These are phyloP conservation scores for Phialocephala subalpina DNA, from an alignment of 2,329 filamentous ascomycete species.

Conservation along the genomic window DNA sequence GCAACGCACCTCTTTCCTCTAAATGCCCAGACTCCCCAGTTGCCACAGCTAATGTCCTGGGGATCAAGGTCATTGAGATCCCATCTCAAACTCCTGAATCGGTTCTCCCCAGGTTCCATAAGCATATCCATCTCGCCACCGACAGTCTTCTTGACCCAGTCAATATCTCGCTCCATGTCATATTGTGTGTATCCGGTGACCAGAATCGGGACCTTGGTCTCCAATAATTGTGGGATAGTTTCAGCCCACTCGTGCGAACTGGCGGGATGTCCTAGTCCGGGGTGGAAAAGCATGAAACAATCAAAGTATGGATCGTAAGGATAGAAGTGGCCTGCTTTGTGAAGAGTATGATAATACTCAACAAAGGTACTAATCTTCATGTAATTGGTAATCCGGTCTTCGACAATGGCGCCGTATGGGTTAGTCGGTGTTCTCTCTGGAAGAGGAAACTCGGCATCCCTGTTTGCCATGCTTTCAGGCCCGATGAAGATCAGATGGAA, in stretches of 20 bases:
- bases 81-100: conserved; percentile 93
- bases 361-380: conserved; percentile 99
- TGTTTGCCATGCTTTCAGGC: conserved; percentile 93
- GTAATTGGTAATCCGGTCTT: conserved; percentile 85
- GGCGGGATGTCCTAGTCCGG: conserved; percentile 92
- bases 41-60: conserved; percentile 92
- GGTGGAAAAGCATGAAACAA: conserved; percentile 96
- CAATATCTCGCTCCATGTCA: conserved; percentile 92
- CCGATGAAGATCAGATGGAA: conserved; percentile 95
- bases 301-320: conserved; percentile 99
- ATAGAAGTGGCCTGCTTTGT: conserved; percentile 88
- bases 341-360: conserved; percentile 97
- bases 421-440: conserved; percentile 85
- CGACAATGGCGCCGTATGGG: conserved; percentile 92
- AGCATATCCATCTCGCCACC: conserved; percentile 92
- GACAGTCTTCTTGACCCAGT: conserved; percentile 87
- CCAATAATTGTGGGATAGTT: conserved; percentile 86
- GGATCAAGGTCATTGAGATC: conserved; percentile 96
- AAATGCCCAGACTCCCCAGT: conserved; percentile 98
- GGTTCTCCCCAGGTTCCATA: conserved; percentile 91
- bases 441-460: conserved; percentile 90
- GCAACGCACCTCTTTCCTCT: conserved; percentile 86
- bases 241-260: conserved; percentile 94
- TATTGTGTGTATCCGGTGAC: conserved; percentile 95
- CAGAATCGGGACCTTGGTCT: conserved; percentile 95